Base-by-base conservation (phyloP, 345 rosid genomes). In the Cochlearia excelsa region DNA sequence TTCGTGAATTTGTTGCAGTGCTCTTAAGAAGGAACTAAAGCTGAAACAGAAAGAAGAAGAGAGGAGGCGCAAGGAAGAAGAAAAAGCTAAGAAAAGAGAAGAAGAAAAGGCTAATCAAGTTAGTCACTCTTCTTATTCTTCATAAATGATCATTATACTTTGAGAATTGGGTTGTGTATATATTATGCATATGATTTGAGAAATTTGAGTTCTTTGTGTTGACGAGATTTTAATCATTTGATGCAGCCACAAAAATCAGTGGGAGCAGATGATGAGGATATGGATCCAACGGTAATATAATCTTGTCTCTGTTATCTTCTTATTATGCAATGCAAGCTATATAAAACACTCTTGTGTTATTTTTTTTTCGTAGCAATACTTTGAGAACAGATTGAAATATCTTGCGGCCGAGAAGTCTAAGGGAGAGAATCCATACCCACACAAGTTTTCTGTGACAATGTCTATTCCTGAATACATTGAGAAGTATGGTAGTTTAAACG, bases 181-280 rank as follows among this genome's bases (percentile, higher is more conserved):
- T 16, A 16, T 16, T 16, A 9, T 27, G 33, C 35, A 27, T 10
- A 39, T 39, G 26, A 54, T 40, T 40, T 53, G 37, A 4, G 0
- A 35, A 23, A 11, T 53, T 9, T n/a, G 9, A 16, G 23, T 16
- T 16, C 23, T 16, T 16, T 16, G 23, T 16, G 23, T 57, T 57
- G 6, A 48, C 5, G 50, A n/a, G 37, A 5, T 47, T 54, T 33
- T 3, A 34, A 40, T 31, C 11, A 3, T 4, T 61, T 40, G 52
- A 34, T 41, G 33, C 33, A 69, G 73, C 52, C 68, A 26, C 73
- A 52, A 16, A 68, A 38, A 30, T 0, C 63, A 26, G 57, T 42
- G n/a, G 82, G 80, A 45, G 93, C 77, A 54, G 98, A 93, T 71
- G 97, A 93, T 51, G 99, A 94, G 5, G 96, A 94, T 46, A 89